Evolutionary conservation across 345 rosid genomes (phyloP), one percentile per base, ranked within the genome.

Genomic region (Microcos paniculata): DNA sequence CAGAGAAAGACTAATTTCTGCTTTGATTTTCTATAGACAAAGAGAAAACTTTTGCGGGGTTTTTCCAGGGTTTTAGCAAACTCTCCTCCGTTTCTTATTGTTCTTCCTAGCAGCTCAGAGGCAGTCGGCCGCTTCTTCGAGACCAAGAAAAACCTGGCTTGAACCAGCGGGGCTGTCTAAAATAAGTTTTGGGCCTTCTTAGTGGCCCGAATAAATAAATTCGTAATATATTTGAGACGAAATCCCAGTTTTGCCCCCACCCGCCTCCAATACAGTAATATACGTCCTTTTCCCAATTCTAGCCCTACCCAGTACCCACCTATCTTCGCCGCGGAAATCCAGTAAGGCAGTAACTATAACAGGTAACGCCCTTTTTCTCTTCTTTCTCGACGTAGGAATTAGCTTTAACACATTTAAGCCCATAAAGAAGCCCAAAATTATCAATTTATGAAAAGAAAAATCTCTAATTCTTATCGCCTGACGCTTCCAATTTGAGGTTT

Each of bases 31-130:
- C 40, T 35, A 16, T 6, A 4, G 24, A 52, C 7, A 19, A 4
- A 35, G 40, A 10, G 8, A 3, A 21, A 9, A 8, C 2, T 24
- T 64, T 26, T 16, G 24, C 38, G 26, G 71, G 71, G 71, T 24
- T 67, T 67, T 26, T 24, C 38, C 15, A 67, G 56, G 71, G 71
- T 46, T 46, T 57, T 67, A 67, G 56, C 55, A 49, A 46, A 16
- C 4, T 6, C 35, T 6, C 6, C 70, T 42, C 70, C 21, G 51
- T 13, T 63, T 1, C 10, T n/a, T 38, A 10, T 35, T n/a, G 16
- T n/a, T 38, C 24, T 7, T 38, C n/a, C 23, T 42, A 5, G 8
- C 8, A 38, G 9, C 28, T n/a, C 6, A 0, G 52, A 42, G 70
- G n/a, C 51, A 8, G 70, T 51, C 51, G 33, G 51, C 70, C 51